These are phyloP conservation scores for Sugiyamaella chiloensis DNA, from an alignment of 805 yeast genomes.

Conservation along the genomic window DNA sequence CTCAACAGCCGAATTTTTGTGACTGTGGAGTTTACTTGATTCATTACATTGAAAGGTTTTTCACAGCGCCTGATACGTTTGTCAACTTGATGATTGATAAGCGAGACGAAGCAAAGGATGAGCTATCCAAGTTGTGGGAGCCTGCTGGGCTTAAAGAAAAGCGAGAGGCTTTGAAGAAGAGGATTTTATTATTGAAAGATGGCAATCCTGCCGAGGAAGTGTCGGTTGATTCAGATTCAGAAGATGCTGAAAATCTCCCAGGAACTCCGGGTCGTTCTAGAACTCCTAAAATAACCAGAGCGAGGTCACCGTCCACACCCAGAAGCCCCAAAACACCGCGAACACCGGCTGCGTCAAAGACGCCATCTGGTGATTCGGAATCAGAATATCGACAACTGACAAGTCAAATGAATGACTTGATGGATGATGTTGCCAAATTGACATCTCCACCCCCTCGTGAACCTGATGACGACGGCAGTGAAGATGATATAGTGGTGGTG, in stretches of 20 bases:
- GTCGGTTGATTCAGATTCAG: not conserved
- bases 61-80: conserved; percentile 29
- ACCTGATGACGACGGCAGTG: not conserved
- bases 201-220: not conserved
- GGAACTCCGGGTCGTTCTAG: no score
- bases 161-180: not conserved
- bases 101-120: not conserved
- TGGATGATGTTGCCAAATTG: not conserved
- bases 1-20: conserved; percentile 81
- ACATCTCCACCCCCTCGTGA: not conserved
- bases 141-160: not conserved
- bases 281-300: not conserved
- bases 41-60: conserved; percentile 39
- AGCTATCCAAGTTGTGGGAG: conserved; percentile 3
- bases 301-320: not conserved
- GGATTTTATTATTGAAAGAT: not conserved
- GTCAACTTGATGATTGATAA: conserved; percentile 15
- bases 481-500: conserved; percentile 1
- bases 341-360: not conserved
- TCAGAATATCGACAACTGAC: not conserved
- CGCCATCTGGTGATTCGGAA: not conserved
- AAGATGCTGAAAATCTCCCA: no score
- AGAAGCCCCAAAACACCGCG: no score
- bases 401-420: not conserved
- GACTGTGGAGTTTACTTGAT: conserved; percentile 95